Percentiles rank a stretch among this genome's conserved stretches.
These are phyloP conservation scores for Coffea canephora DNA, from an alignment of 257 asterid genomes.

Conservation along the genomic window DNA sequence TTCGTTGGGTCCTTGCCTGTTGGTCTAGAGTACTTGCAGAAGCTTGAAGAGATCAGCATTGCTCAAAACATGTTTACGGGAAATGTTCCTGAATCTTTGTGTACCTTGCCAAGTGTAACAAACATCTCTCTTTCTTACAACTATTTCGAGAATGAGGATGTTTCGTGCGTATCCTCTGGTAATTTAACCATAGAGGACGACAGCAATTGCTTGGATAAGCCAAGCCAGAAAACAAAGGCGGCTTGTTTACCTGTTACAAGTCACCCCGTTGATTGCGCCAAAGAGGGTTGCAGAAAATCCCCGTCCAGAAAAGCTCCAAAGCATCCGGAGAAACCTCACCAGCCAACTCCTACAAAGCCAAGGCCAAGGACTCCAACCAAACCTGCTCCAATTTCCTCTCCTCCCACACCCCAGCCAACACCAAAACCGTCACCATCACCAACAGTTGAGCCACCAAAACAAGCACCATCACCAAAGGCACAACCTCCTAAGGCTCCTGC, in stretches of 20 bases:
- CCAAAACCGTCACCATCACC: conserved; percentile 6
- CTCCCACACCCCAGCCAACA: conserved; percentile 5
- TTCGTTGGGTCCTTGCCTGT: conserved; percentile 57
- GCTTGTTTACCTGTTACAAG: conserved; percentile 39
- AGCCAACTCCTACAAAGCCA: conserved; percentile 9
- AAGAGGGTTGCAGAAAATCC: conserved; percentile 37
- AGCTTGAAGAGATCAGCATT: conserved; percentile 34
- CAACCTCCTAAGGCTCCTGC: neutral
- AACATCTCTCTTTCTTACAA: conserved; percentile 44
- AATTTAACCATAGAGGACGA: conserved; percentile 31
- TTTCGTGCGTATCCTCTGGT: conserved; percentile 31
- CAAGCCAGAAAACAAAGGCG: conserved; percentile 40
- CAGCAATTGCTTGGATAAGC: conserved; percentile 43
- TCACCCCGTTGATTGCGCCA: conserved; percentile 47
- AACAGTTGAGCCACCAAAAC: conserved; percentile 18
- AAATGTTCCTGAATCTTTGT: conserved; percentile 49
- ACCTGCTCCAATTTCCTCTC: neutral
- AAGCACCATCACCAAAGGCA: conserved; percentile 7
- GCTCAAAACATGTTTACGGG: conserved; percentile 50
- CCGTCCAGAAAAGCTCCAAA: conserved; percentile 13
- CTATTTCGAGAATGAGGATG: conserved; percentile 52
- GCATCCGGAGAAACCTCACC: conserved; percentile 17
- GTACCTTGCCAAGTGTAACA: conserved; percentile 49
- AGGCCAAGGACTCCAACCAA: conserved; percentile 2
- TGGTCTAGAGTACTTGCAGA: conserved; percentile 47